Evolutionary conservation across 768 basidiomycete species (phyloP).

Genomic region (Collybia sp.): DNA sequence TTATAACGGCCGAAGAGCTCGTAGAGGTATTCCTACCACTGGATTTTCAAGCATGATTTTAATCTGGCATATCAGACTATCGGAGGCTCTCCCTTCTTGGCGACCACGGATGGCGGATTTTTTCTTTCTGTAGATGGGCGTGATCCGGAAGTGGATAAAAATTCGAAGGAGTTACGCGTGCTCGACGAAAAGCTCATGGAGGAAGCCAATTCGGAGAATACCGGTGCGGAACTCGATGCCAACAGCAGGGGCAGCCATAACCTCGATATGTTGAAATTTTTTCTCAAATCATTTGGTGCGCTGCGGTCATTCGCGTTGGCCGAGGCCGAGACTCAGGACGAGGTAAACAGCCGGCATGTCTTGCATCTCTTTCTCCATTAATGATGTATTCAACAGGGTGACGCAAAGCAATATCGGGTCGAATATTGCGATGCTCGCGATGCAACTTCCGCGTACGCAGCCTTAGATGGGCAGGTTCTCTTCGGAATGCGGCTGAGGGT

Average conservation of each 20-base stretch:
- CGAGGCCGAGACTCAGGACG: slow-evolving; percentile 13
- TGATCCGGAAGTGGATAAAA: slow-evolving; percentile 10
- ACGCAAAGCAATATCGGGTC: slow-evolving; percentile 40
- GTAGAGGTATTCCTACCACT: slow-evolving; percentile 28
- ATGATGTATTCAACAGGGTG: slow-evolving; percentile 8
- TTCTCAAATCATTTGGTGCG: slow-evolving; percentile 30
- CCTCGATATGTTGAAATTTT: slow-evolving; percentile 20
- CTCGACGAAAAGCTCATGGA: slow-evolving; percentile 5
- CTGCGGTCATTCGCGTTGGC: slow-evolving; percentile 22
- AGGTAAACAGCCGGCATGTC: slow-evolving; percentile 14
- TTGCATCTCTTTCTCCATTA: not conserved
- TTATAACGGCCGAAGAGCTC: slow-evolving; percentile 42
- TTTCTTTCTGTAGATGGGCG: slow-evolving; percentile 36
- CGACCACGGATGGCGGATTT: slow-evolving; percentile 49
- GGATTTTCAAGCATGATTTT: slow-evolving; percentile 4
- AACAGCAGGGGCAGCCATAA: slow-evolving; percentile 9
- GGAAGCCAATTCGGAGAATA: slow-evolving; percentile 1
- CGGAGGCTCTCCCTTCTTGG: slow-evolving; percentile 48
- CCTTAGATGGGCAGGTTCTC: slow-evolving; percentile 42
- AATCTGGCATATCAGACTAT: slow-evolving; percentile 35
- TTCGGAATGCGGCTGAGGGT: slow-evolving; percentile 50
- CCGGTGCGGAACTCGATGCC: slow-evolving; percentile 2
- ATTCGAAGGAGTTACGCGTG: slow-evolving; percentile 5
- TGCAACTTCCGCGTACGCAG: slow-evolving; percentile 45
- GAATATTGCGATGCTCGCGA: slow-evolving; percentile 69